Evolutionary conservation across 805 yeast genomes (phyloP).

Genomic region (Pichia pseudocactophila): DNA sequence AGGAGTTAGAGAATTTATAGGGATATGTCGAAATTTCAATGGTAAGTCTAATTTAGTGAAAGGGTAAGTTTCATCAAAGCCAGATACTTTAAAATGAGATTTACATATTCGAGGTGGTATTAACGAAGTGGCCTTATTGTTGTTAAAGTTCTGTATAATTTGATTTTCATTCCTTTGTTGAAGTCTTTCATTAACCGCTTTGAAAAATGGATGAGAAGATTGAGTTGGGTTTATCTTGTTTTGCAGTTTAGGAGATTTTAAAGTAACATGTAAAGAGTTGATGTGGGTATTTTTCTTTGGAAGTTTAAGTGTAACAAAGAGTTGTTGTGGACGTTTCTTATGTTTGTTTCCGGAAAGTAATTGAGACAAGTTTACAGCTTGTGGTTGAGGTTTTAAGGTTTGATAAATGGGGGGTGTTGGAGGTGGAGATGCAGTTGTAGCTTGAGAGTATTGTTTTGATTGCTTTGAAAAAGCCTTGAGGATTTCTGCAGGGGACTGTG

Average conservation of each 20-base stretch:
- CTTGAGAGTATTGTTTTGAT: no score
- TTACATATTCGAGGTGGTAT: slow-evolving; percentile 2
- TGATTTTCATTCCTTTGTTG: neutral
- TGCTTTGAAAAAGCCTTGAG: neutral
- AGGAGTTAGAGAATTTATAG: neutral
- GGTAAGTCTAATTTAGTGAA: no score
- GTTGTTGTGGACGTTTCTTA: neutral
- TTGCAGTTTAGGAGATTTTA: neutral
- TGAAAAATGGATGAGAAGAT: slow-evolving; percentile 12
- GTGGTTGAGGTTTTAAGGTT: slow-evolving; percentile 28
- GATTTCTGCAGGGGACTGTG: neutral
- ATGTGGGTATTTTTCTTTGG: neutral
- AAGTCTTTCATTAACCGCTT: slow-evolving; percentile 4
- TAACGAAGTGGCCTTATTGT: neutral
- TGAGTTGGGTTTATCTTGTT: slow-evolving; percentile 3
- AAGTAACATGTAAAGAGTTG: neutral
- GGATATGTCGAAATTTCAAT: no score
- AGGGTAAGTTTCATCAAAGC: neutral
- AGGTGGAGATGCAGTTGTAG: neutral
- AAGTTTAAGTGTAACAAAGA: slow-evolving; percentile 6
- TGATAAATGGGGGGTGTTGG: slow-evolving; percentile 1
- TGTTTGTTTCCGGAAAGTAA: slow-evolving; percentile 3
- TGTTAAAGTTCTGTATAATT: neutral
- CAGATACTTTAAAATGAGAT: slow-evolving; percentile 4
- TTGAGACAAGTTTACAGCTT: neutral